Evolutionary conservation across 192 early-diverging fungal species (phyloP).

Genomic region (Thamnidium elegans): DNA sequence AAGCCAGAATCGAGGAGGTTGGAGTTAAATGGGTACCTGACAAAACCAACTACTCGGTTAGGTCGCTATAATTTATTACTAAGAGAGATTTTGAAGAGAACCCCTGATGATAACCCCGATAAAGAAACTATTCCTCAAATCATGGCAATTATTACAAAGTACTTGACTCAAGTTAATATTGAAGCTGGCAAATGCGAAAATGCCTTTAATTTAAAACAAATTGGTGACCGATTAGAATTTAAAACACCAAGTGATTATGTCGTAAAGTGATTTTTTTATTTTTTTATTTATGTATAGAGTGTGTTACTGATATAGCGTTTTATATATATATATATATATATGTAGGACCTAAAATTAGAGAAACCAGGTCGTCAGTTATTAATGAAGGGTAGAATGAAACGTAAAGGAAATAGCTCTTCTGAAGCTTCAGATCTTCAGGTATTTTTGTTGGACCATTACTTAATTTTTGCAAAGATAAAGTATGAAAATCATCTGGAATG

Average conservation of each 20-base stretch:
- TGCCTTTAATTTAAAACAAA: conserved; percentile 71
- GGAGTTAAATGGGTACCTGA: conserved; percentile 83
- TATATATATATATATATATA: too few relatives aligned
- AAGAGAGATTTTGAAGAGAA: conserved; percentile 74
- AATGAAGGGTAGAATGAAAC: conserved; percentile 79
- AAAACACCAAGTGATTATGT: conserved; percentile 35
- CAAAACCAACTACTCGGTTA: conserved; percentile 84
- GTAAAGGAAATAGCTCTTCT: conserved; percentile 49
- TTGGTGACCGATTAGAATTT: conserved; percentile 67
- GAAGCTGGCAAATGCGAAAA: conserved; percentile 91
- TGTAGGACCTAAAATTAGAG: conserved; percentile 73
- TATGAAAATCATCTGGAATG: conserved; percentile 55
- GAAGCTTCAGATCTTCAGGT: conserved; percentile 73
- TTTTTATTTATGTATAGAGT: too few relatives aligned
- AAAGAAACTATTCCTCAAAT: conserved; percentile 65
- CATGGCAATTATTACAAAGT: conserved; percentile 66
- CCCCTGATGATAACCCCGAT: conserved; percentile 76
- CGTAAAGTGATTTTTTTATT: conserved; percentile 17
- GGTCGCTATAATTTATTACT: conserved; percentile 86
- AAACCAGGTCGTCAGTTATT: conserved; percentile 70
- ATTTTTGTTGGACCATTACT: conserved; percentile 86
- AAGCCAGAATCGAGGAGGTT: conserved; percentile 78
- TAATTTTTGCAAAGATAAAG: conserved; percentile 77
- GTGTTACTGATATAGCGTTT: neutral
- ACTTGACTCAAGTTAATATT: conserved; percentile 77